These are phyloP conservation scores for Heritiera fomes DNA, from an alignment of 345 rosid species.

Conservation along the genomic window DNA sequence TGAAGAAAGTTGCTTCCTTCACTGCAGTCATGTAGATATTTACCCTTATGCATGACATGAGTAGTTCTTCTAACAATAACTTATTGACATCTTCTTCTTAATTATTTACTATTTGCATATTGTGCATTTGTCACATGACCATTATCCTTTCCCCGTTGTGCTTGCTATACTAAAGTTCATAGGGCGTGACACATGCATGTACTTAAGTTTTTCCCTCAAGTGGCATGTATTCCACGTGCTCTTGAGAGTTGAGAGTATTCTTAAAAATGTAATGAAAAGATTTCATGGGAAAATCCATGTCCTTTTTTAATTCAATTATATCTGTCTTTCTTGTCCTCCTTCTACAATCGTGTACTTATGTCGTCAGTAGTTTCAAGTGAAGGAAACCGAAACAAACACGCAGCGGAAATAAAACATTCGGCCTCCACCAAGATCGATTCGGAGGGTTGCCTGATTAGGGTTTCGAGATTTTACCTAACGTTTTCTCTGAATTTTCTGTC, in stretches of 20 bases:
- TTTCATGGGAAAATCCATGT: constrained; percentile 14
- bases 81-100: neutral
- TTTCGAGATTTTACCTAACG: too few species aligned
- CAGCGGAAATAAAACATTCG: too few species aligned
- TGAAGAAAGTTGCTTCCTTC: constrained; percentile 12
- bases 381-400: too few species aligned
- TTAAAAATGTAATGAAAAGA: constrained; percentile 5
- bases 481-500: too few species aligned
- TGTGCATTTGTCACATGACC: neutral
- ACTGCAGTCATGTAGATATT: neutral
- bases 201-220: constrained; percentile 12
- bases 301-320: neutral
- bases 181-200: neutral
- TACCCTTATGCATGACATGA: constrained; percentile 8
- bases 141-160: too few species aligned
- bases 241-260: constrained; percentile 21
- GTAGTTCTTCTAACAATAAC: constrained; percentile 15
- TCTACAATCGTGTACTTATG: neutral
- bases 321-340: neutral
- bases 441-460: too few species aligned
- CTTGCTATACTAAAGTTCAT: too few species aligned
- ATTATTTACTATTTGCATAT: constrained; percentile 3
- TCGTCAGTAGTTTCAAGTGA: neutral
- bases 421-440: too few species aligned
- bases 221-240: constrained; percentile 9